These are phyloP conservation scores for Aspergillus conjunctus DNA, from an alignment of 495 filamentous ascomycete genomes.

Conservation along the genomic window DNA sequence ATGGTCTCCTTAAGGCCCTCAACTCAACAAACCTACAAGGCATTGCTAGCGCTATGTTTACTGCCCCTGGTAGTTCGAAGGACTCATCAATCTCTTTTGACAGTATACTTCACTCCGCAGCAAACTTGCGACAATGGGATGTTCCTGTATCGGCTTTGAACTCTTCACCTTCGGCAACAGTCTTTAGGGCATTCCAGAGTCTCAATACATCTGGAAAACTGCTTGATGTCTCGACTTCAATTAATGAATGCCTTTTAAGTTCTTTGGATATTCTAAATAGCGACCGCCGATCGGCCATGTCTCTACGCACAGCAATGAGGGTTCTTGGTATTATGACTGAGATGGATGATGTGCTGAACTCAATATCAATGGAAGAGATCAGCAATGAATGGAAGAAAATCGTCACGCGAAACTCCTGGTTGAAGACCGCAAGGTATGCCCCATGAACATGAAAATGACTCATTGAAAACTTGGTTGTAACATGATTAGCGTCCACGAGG, in stretches of 20 bases:
- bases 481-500: conserved; percentile 68
- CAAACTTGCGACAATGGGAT: conserved; percentile 91
- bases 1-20: conserved; percentile 46
- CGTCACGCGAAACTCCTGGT: conserved; percentile 68
- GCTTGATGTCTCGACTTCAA: conserved; percentile 46
- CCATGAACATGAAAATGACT: conserved; percentile 13
- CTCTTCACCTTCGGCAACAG: conserved; percentile 62
- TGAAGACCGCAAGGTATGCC: conserved; percentile 72
- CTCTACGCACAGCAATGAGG: conserved; percentile 64
- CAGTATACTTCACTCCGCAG: conserved; percentile 76
- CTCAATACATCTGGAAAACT: conserved; percentile 68
- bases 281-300: conserved; percentile 57
- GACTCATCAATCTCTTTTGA: conserved; percentile 53
- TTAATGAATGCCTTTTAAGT: conserved; percentile 66
- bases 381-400: conserved; percentile 64
- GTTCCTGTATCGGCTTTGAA: conserved; percentile 68
- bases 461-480: conserved; percentile 18
- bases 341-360: conserved; percentile 71
- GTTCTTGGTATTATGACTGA: conserved; percentile 79
- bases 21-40: conserved; percentile 52
- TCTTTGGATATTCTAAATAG: conserved; percentile 61
- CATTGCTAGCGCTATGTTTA: conserved; percentile 49
- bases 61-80: conserved; percentile 29
- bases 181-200: conserved; percentile 79
- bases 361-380: conserved; percentile 59